Conservation (phyloP, 2,329 filamentous ascomycete genomes). For the Scytalidium lignicola region DNA sequence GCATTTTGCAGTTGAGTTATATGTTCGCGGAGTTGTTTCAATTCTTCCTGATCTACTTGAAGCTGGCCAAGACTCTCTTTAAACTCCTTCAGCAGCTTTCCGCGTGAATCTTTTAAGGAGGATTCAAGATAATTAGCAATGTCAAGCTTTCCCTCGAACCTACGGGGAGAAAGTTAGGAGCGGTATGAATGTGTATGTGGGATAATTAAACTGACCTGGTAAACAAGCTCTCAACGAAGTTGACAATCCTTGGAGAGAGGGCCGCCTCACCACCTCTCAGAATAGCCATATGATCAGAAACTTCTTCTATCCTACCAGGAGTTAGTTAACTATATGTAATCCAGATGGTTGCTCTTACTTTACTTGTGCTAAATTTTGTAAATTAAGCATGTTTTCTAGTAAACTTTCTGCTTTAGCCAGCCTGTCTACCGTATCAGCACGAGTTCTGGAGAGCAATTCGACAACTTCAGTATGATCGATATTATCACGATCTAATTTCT, state of each 20-base stretch:
- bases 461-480: constrained; percentile 14
- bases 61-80: constrained; percentile 16
- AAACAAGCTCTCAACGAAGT: constrained; percentile 19
- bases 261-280: constrained; percentile 11
- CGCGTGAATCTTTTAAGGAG: constrained; percentile 9
- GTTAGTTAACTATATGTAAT: constrained; percentile 13
- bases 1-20: constrained; percentile 17
- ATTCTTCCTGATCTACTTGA: constrained; percentile 11
- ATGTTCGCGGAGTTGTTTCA: constrained; percentile 11
- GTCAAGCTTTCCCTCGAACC: constrained; percentile 13
- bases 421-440: constrained; percentile 9
- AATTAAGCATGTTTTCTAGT: constrained; percentile 13
- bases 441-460: constrained; percentile 15
- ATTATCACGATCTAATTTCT: constrained; percentile 11
- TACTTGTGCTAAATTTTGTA: constrained; percentile 15
- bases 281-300: constrained; percentile 8
- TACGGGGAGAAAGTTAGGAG: constrained; percentile 1
- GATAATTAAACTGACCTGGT: constrained; percentile 12
- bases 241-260: constrained; percentile 10
- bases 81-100: constrained; percentile 14
- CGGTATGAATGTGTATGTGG: not conserved
- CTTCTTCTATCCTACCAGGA: constrained; percentile 16
- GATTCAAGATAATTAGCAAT: constrained; percentile 3
- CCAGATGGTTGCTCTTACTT: constrained; percentile 21
- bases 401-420: constrained; percentile 16